A percentile compares a stretch with the other conserved stretches of the same genome.
These are phyloP conservation scores for Phytophthora capsici DNA, from an alignment of 352 stramenopile genomes.

Conservation along the genomic window DNA sequence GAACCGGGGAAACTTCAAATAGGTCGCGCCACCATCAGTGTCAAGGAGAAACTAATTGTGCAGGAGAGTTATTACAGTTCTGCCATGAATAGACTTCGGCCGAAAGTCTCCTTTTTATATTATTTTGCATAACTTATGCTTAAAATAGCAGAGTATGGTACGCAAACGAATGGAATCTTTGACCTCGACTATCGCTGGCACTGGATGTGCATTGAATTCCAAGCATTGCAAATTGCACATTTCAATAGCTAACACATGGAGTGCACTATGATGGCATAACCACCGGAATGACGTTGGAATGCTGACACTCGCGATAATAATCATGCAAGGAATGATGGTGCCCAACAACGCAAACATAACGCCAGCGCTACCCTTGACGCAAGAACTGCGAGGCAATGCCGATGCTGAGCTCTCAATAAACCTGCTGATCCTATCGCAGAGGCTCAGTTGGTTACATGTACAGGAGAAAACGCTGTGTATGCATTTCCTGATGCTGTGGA, in stretches of 20 bases:
- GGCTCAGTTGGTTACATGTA: too few relatives aligned
- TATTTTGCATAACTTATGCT: too few relatives aligned
- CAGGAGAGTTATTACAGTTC: neutral
- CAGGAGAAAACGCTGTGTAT: neutral
- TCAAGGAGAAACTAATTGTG: conserved; percentile 1
- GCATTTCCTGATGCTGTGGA: neutral
- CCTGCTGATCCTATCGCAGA: neutral
- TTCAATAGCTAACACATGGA: too few relatives aligned
- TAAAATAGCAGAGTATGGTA: conserved; percentile 3
- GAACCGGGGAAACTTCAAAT: conserved; percentile 19
- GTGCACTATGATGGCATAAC: conserved; percentile 6
- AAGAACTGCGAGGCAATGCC: neutral
- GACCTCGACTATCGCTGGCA: too few relatives aligned
- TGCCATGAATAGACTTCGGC: conserved; percentile 12
- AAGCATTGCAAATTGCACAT: too few relatives aligned
- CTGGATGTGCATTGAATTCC: too few relatives aligned
- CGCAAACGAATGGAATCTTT: too few relatives aligned
- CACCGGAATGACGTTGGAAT: conserved; percentile 30
- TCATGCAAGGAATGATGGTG: conserved; percentile 22
- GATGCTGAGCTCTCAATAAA: neutral
- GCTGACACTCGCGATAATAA: conserved; percentile 12
- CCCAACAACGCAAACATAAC: conserved; percentile 12
- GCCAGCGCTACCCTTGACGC: neutral
- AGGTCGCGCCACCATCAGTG: conserved; percentile 15
- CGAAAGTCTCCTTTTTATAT: too few relatives aligned